Evolutionary conservation across 192 early-diverging fungal species (phyloP), one percentile per base, ranked within the genome.

Genomic region (Pilobolus umbonatus): DNA sequence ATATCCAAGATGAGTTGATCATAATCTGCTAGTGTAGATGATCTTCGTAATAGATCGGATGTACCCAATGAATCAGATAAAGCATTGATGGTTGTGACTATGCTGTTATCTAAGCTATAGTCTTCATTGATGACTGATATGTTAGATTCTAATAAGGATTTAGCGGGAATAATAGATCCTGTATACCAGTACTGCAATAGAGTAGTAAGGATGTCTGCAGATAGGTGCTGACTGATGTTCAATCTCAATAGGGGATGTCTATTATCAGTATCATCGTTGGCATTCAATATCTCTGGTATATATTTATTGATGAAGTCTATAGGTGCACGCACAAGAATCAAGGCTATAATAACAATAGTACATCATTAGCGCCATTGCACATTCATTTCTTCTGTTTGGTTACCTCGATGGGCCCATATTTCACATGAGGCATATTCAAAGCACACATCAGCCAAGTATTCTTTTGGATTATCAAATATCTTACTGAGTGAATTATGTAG

Each of bases 131-230:
- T n/a, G n/a, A n/a, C n/a, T n/a, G n/a, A n/a, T n/a, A n/a, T n/a
- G n/a, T n/a, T n/a, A n/a, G n/a, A n/a, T n/a, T n/a, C n/a, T n/a
- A n/a, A n/a, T n/a, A n/a, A n/a, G n/a, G n/a, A n/a, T n/a, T n/a
- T n/a, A n/a, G n/a, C 12, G 7, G 34, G n/a, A 25, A n/a, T 17
- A 55, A 60, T 61, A 9, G 21, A 34, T 2, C 58, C 51, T n/a
- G 65, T 67, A 43, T 67, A 67, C 65, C 65, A 67, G 31, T 61
- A 67, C 6, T 53, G 52, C n/a, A n/a, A n/a, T n/a, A n/a, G n/a
- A n/a, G n/a, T n/a, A n/a, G n/a, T n/a, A 28, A 46, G 15, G 4
- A 25, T 11, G 3, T 44, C 24, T 38, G 19, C 15, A 38, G 43
- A 29, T 9, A 57, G 38, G 2, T 57, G 25, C 4, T 31, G 38